Evolutionary conservation across 768 basidiomycete genomes (phyloP).

Genomic region (Serpula lacrymans): DNA sequence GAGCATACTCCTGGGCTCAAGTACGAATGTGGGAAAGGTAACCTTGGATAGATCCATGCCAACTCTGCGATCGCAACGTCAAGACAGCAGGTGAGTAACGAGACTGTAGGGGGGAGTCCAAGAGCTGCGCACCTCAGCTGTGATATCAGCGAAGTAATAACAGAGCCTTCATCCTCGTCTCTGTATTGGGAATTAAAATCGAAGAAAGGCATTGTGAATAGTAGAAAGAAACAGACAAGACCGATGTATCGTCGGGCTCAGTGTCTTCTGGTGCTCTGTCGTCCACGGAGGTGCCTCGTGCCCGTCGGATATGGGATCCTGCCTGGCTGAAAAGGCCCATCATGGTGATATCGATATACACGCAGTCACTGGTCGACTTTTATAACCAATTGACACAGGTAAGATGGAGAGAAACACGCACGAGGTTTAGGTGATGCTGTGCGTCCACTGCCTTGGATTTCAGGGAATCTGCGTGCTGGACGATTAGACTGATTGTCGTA

Average conservation of each 20-base stretch:
- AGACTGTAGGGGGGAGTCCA: neutral
- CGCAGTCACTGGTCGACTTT: no score
- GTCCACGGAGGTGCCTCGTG: slow-evolving; percentile 63
- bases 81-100: neutral
- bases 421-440: no score
- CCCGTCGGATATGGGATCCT: slow-evolving; percentile 59
- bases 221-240: slow-evolving; percentile 58
- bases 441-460: no score
- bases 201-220: slow-evolving; percentile 25
- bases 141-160: slow-evolving; percentile 82
- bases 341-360: slow-evolving; percentile 40
- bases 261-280: slow-evolving; percentile 78
- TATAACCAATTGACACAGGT: no score
- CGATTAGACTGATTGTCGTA: no score
- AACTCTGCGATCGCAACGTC: slow-evolving; percentile 46
- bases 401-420: no score
- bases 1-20: slow-evolving; percentile 95
- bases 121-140: slow-evolving; percentile 66
- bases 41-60: slow-evolving; percentile 98
- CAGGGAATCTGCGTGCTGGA: no score
- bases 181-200: slow-evolving; percentile 44
- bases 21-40: slow-evolving; percentile 90
- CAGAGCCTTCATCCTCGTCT: slow-evolving; percentile 91
- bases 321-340: slow-evolving; percentile 79
- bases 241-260: slow-evolving; percentile 86